Evolutionary conservation across 192 early-diverging fungal species (phyloP).

Genomic region (Pilaira anomala): DNA sequence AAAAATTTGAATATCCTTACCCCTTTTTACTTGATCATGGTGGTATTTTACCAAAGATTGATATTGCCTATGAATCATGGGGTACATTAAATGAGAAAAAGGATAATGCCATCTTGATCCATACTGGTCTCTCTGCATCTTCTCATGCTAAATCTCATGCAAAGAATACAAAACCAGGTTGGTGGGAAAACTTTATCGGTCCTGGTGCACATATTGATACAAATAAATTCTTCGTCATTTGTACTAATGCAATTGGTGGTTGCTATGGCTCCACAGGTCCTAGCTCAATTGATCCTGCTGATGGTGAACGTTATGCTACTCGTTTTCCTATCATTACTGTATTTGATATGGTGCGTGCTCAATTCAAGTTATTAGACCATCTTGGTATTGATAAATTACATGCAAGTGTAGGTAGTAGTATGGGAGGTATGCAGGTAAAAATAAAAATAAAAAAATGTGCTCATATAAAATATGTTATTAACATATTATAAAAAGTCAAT

Average conservation of each 20-base stretch:
- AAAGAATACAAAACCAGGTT: constrained; percentile 75
- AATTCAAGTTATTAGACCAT: constrained; percentile 77
- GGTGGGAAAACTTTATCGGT: constrained; percentile 98
- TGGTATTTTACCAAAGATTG: constrained; percentile 69
- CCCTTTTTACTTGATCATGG: constrained; percentile 82
- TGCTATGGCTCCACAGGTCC: constrained; percentile 97
- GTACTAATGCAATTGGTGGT: constrained; percentile 94
- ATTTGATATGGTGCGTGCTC: constrained; percentile 96
- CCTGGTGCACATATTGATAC: constrained; percentile 91
- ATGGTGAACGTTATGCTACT: constrained; percentile 79
- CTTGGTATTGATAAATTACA: constrained; percentile 79
- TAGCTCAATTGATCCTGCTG: constrained; percentile 70
- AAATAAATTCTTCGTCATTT: constrained; percentile 91
- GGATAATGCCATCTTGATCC: constrained; percentile 87
- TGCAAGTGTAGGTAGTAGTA: constrained; percentile 88
- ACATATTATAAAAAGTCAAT: constrained; percentile 49
- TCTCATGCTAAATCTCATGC: constrained; percentile 89
- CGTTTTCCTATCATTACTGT: constrained; percentile 90
- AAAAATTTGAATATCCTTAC: constrained; percentile 53
- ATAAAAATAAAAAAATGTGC: not conserved
- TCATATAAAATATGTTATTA: not conserved
- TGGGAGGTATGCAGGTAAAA: constrained; percentile 90
- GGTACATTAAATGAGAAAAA: constrained; percentile 78
- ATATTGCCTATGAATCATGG: constrained; percentile 97
- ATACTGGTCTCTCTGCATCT: constrained; percentile 91